Conservation (phyloP, 441 rosid species). For the Geranium incanum region DNA sequence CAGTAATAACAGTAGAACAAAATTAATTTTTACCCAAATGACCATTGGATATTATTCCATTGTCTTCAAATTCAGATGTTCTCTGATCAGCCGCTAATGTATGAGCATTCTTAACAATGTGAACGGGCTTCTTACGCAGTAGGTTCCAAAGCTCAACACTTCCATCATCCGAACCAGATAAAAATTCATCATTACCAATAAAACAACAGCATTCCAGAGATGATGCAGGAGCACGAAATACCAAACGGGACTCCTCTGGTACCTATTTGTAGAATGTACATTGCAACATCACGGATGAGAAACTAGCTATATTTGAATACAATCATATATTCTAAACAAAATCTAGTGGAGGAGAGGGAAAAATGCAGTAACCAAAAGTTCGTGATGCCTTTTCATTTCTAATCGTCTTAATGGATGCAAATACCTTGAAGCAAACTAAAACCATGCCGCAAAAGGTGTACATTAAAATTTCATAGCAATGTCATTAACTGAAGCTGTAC, state of each 20-base stretch:
- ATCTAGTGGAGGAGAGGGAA: neutral
- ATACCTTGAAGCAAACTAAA: neutral
- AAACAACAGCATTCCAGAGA: constrained; percentile 89
- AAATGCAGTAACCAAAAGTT: neutral
- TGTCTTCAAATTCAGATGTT: constrained; percentile 23
- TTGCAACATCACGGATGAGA: constrained; percentile 7
- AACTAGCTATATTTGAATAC: neutral
- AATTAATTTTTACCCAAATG: constrained; percentile 29
- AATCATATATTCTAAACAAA: neutral
- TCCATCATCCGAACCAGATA: constrained; percentile 93
- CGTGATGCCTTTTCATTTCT: neutral
- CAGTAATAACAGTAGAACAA: too few species aligned
- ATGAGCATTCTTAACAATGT: constrained; percentile 73
- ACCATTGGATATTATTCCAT: constrained; percentile 29
- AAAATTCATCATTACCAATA: constrained; percentile 68
- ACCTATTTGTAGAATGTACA: constrained; percentile 42
- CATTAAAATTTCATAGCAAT: neutral
- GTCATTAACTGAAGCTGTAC: neutral
- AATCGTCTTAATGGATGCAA: neutral
- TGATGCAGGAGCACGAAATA: constrained; percentile 72
- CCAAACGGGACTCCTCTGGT: constrained; percentile 59
- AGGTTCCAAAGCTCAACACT: constrained; percentile 66
- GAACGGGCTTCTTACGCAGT: constrained; percentile 66
- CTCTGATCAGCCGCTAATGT: constrained; percentile 24
- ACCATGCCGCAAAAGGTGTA: neutral